Percentiles rank a stretch among this genome's conserved stretches.
Evolutionary conservation across 2,329 filamentous ascomycete genomes (phyloP).

Genomic region (Ophiostoma novo-ulmi): DNA sequence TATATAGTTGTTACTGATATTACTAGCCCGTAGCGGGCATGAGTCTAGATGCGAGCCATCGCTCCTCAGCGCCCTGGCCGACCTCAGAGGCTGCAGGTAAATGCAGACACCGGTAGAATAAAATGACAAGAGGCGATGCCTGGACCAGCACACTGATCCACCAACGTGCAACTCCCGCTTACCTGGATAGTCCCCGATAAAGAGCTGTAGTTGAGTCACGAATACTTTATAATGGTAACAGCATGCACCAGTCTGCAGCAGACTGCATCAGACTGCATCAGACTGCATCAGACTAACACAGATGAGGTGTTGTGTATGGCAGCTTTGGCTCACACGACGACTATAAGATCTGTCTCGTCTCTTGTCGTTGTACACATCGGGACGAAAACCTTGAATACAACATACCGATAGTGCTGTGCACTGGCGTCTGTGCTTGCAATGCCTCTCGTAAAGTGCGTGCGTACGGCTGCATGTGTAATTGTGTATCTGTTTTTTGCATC

Average conservation of each 20-base stretch:
- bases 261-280: background rate
- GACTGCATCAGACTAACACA: background rate
- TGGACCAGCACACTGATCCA: background rate
- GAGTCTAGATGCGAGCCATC: too few species aligned
- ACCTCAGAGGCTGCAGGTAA: background rate
- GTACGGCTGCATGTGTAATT: background rate
- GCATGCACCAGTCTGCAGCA: too few species aligned
- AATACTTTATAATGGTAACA: background rate
- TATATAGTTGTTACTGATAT: background rate
- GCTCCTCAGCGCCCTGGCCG: too few species aligned
- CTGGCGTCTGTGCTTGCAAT: background rate
- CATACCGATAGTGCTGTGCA: background rate
- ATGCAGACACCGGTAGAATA: background rate
- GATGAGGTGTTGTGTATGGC: background rate
- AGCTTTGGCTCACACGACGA: background rate
- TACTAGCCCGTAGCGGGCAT: too few species aligned
- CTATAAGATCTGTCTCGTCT: background rate
- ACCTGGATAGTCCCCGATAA: background rate
- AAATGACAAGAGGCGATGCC: background rate
- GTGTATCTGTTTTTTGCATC: background rate
- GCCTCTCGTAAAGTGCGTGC: background rate
- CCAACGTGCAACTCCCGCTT: background rate
- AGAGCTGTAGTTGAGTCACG: background rate
- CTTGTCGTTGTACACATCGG: constrained; percentile 6
- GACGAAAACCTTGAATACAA: background rate